Conservation (phyloP, 139 green algal species). For the Gonium pectorale region DNA sequence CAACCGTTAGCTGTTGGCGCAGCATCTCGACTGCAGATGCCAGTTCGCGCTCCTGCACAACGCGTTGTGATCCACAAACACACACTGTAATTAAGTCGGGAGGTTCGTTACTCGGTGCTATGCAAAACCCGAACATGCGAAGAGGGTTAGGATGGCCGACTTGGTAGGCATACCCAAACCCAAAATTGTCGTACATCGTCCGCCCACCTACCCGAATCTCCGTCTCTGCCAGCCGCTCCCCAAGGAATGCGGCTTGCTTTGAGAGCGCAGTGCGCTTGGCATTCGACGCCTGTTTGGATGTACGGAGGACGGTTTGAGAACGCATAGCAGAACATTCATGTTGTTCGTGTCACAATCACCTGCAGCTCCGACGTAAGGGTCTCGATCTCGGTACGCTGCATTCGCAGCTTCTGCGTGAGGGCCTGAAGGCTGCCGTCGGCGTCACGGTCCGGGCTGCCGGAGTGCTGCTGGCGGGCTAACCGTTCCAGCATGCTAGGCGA, state of each 20-base stretch:
- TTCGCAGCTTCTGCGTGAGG: constrained; percentile 9
- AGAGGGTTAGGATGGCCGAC: too few species aligned
- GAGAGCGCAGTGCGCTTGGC: constrained; percentile 39
- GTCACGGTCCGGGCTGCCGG: background rate
- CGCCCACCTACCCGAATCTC: constrained; percentile 29
- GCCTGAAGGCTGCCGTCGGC: background rate
- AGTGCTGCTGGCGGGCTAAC: background rate
- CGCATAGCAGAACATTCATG: background rate
- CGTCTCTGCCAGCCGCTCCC: constrained; percentile 1
- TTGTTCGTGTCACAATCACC: too few species aligned
- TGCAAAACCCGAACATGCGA: too few species aligned
- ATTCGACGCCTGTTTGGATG: background rate
- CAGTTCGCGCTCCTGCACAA: constrained; percentile 22
- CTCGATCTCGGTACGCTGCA: constrained; percentile 24
- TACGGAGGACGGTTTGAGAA: background rate
- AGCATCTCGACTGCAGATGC: constrained; percentile 1
- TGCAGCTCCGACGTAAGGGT: constrained; percentile 2
- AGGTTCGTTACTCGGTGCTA: too few species aligned
- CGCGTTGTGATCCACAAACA: too few species aligned
- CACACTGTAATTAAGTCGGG: too few species aligned
- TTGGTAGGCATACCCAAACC: too few species aligned
- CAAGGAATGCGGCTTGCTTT: background rate
- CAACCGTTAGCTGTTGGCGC: constrained; percentile 25
- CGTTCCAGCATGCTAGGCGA: constrained; percentile 33
- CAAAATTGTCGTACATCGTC: too few species aligned